These are phyloP conservation scores for Eucalyptus sp. DNA, from an alignment of 345 rosid species.

Conservation along the genomic window DNA sequence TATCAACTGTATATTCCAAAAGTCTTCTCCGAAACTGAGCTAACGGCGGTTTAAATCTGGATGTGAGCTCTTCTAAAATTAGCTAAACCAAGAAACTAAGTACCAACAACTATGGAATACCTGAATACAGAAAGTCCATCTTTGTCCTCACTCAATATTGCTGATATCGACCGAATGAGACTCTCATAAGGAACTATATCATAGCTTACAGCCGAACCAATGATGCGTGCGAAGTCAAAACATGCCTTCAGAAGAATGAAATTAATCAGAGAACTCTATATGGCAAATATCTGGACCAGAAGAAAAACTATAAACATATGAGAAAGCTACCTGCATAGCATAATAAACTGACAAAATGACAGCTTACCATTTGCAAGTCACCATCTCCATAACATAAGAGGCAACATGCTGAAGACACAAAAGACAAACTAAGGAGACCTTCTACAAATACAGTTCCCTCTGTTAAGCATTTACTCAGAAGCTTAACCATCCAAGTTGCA, in stretches of 20 bases:
- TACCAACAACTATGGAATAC: constrained; percentile 14
- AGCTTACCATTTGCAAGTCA: constrained; percentile 74
- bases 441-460: constrained; percentile 88
- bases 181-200: constrained; percentile 63
- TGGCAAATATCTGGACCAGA: background rate
- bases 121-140: constrained; percentile 72
- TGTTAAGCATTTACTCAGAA: constrained; percentile 75
- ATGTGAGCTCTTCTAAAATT: background rate
- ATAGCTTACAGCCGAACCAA: constrained; percentile 49
- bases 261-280: constrained; percentile 34
- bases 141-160: constrained; percentile 55
- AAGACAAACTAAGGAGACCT: constrained; percentile 59
- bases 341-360: background rate
- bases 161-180: constrained; percentile 56
- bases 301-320: constrained; percentile 7
- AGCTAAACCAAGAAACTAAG: background rate
- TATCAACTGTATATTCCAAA: background rate
- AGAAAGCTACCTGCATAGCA: background rate
- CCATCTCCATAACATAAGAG: constrained; percentile 67
- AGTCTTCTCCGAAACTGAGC: background rate
- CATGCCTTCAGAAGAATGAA: constrained; percentile 70
- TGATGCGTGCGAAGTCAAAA: constrained; percentile 72
- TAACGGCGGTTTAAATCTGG: background rate
- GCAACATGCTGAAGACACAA: constrained; percentile 60
- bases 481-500: constrained; percentile 67